A percentile compares a stretch with the other conserved stretches of the same genome.
Conservation (phyloP, 331 rosid species). For the Spiraea crenata region DNA sequence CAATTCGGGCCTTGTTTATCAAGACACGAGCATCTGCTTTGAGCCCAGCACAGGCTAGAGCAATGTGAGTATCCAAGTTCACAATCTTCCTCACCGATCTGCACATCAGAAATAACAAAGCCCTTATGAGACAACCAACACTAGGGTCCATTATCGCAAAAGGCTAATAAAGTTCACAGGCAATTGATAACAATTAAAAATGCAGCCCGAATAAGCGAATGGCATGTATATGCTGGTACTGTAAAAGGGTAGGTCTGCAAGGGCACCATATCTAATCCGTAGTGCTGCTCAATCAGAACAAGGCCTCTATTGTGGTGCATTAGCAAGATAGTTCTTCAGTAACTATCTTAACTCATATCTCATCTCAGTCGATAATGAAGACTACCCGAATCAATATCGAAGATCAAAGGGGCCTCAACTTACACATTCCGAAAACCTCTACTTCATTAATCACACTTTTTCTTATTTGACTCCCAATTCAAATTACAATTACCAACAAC, state of each 20-base stretch:
- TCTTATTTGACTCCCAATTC: neutral
- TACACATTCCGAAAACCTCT: neutral
- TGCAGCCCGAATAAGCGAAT: neutral
- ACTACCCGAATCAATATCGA: neutral
- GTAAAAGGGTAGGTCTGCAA: neutral
- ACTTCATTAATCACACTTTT: neutral
- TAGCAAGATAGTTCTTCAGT: neutral
- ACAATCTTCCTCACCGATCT: constrained; percentile 93
- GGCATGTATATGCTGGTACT: neutral
- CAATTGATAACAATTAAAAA: neutral
- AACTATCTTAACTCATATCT: neutral
- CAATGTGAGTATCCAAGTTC: constrained; percentile 85
- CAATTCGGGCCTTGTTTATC: constrained; percentile 84
- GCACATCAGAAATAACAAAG: constrained; percentile 23
- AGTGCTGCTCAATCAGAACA: neutral
- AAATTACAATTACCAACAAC: neutral
- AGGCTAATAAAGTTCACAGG: neutral
- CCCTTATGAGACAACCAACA: neutral
- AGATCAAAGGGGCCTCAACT: neutral
- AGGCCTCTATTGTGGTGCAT: neutral
- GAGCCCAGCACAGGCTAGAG: constrained; percentile 97
- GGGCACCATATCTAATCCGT: neutral
- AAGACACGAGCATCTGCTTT: constrained; percentile 99
- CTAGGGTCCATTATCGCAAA: neutral
- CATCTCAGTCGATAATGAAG: neutral